Conservation (phyloP, 2,329 filamentous ascomycete genomes). For the Ploettnerulaceae sp. region DNA sequence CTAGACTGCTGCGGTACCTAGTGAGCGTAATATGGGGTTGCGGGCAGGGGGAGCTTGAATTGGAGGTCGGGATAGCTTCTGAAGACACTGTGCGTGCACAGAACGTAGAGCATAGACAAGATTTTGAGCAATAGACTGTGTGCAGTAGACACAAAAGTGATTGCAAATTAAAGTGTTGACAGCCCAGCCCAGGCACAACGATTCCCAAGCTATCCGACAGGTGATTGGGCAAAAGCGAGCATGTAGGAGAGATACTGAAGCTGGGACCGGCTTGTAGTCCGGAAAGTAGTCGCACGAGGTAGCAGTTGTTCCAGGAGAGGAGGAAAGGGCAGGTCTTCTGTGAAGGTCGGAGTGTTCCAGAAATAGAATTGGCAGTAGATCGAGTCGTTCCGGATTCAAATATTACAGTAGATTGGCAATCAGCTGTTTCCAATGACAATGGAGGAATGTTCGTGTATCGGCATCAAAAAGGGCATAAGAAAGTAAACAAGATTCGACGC, state of each 20-base stretch:
- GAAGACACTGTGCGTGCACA: slow-evolving; percentile 6
- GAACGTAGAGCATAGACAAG: no score
- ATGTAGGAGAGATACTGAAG: background rate
- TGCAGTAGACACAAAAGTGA: no score
- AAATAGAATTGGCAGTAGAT: background rate
- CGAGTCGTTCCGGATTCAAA: slow-evolving; percentile 2
- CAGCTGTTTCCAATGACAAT: no score
- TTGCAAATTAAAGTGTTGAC: slow-evolving; percentile 1
- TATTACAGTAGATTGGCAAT: no score
- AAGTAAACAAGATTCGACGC: background rate
- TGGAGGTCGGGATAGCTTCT: background rate
- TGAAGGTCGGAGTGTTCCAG: slow-evolving; percentile 1
- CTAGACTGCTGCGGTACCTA: no score
- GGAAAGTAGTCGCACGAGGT: background rate
- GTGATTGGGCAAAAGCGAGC: background rate
- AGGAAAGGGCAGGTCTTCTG: no score
- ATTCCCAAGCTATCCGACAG: background rate
- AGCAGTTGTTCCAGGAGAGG: slow-evolving; percentile 5
- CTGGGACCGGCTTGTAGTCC: slow-evolving; percentile 1
- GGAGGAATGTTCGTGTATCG: no score
- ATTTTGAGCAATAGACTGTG: no score
- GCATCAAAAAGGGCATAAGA: slow-evolving; percentile 1
- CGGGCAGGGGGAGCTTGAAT: background rate
- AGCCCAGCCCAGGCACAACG: background rate
- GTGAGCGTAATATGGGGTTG: no score